Base-by-base conservation (phyloP, 1,284 basidiomycete genomes). In the Takashimella tepidaria region DNA sequence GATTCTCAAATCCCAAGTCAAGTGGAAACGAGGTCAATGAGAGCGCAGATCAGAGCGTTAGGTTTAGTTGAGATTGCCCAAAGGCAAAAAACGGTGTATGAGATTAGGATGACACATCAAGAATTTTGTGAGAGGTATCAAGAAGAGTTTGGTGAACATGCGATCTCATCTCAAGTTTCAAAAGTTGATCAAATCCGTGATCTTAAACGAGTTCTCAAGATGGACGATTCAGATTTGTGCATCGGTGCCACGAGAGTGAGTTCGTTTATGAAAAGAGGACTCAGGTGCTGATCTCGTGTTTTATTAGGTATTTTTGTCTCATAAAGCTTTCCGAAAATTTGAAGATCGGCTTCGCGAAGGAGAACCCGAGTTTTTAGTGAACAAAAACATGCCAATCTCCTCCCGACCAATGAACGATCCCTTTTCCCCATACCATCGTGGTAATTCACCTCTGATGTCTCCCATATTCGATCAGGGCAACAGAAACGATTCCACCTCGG, bases 1-100 rank as follows among this genome's bases (percentile, higher is more conserved):
- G 92, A 97, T 76, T 87, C 89, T 19, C 92, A 96, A 71, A 77
- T 97, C 19, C 89, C 92, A 25, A 91, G 92, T 69, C 92, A 98
- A 73, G 78, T 96, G 53, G 95, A 98, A 77, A 89, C 89, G 2
- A 81, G 91, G 31, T 86, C 87, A 25, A 85, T 98, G 55, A 96
- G 95, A 73, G 88, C 89, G 0, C 95, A 98, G 76, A 86, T 97
- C 50, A 82, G 88, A 55, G 88, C 87, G 51, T 73, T 87, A 31
- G 89, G 91, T 0, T 65, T 98, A 56, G 79, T 86, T 2, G 88
- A 92, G 75, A 83, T 98, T 63, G 83, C 87, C 4, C 83, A 82
- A 64, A 77, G 86, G 45, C 81, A 81, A 46, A 80, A 80, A 5
- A 78, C 85, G 24, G 69, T 68, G 47, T 93, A 87, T 62, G 85